Conservation (phyloP, 257 asterid genomes). For the Echites panduratus region DNA sequence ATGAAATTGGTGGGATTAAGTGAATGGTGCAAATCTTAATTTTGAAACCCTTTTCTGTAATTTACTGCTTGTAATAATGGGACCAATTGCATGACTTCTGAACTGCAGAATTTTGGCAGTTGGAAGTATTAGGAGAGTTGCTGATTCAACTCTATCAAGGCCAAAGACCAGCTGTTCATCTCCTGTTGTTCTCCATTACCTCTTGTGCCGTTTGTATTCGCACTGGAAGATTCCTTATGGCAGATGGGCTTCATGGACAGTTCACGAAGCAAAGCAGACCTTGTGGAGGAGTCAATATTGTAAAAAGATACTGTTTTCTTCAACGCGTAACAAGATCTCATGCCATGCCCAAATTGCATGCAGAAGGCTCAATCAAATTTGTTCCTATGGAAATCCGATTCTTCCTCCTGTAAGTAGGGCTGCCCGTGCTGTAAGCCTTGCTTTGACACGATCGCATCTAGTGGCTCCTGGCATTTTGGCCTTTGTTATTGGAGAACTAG, state of each 20-base stretch:
- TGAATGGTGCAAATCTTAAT: background rate
- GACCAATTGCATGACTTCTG: slow-evolving; percentile 7
- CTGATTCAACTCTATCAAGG: slow-evolving; percentile 28
- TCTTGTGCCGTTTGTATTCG: slow-evolving; percentile 28
- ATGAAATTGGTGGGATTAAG: too few relatives aligned
- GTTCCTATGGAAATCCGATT: slow-evolving; percentile 44
- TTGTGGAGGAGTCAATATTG: slow-evolving; percentile 30
- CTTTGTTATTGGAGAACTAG: slow-evolving; percentile 48
- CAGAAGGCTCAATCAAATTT: slow-evolving; percentile 51
- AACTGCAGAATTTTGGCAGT: slow-evolving; percentile 36
- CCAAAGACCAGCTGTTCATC: slow-evolving; percentile 28
- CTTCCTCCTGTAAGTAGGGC: slow-evolving; percentile 54
- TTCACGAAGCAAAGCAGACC: slow-evolving; percentile 32
- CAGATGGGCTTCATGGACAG: slow-evolving; percentile 35
- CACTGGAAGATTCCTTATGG: slow-evolving; percentile 28
- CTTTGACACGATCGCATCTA: slow-evolving; percentile 74
- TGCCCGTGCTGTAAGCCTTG: slow-evolving; percentile 67
- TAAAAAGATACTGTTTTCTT: slow-evolving; percentile 21
- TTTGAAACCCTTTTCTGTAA: background rate
- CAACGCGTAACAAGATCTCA: slow-evolving; percentile 32
- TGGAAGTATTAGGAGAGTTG: slow-evolving; percentile 45
- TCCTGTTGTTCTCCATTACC: slow-evolving; percentile 30
- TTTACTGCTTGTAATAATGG: background rate
- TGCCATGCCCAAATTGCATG: slow-evolving; percentile 53
- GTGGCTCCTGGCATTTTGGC: slow-evolving; percentile 80